These are phyloP conservation scores for Centaurea solstitialis DNA, from an alignment of 129 eudicot species.

Conservation along the genomic window DNA sequence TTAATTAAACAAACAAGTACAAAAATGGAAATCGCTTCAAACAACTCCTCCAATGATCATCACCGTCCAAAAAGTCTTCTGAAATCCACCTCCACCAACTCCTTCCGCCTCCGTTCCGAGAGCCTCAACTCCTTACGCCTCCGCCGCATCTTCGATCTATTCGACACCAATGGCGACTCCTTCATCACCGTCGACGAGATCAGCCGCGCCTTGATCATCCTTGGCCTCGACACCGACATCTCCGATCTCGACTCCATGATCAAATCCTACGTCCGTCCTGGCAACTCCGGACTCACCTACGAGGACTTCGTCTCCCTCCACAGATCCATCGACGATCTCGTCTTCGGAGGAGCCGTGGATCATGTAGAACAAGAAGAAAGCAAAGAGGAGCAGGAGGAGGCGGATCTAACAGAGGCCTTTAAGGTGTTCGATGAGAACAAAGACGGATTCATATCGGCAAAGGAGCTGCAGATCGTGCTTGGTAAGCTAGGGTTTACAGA, in stretches of 20 bases:
- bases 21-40: constrained; percentile 6
- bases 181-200: constrained; percentile 61
- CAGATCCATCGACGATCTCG: constrained; percentile 44
- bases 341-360: constrained; percentile 27
- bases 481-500: constrained; percentile 63
- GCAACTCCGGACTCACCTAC: constrained; percentile 53
- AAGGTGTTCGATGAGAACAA: constrained; percentile 79
- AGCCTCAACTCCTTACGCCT: constrained; percentile 80
- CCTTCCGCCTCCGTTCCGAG: constrained; percentile 58
- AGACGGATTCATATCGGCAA: constrained; percentile 80
- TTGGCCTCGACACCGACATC: constrained; percentile 58
- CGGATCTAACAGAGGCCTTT: constrained; percentile 69
- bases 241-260: constrained; percentile 48
- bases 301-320: constrained; percentile 65
- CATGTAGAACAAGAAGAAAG: background rate
- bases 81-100: constrained; percentile 26
- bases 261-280: constrained; percentile 42
- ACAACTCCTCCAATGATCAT: background rate
- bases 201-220: constrained; percentile 54
- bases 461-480: constrained; percentile 65
- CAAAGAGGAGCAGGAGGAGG: constrained; percentile 43
- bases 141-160: constrained; percentile 71
- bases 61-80: background rate
- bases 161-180: constrained; percentile 64
- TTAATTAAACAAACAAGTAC: background rate